These are phyloP conservation scores for Nakaseomyces uthaithaninus DNA, from an alignment of 1,139 yeast genomes.

Conservation along the genomic window DNA sequence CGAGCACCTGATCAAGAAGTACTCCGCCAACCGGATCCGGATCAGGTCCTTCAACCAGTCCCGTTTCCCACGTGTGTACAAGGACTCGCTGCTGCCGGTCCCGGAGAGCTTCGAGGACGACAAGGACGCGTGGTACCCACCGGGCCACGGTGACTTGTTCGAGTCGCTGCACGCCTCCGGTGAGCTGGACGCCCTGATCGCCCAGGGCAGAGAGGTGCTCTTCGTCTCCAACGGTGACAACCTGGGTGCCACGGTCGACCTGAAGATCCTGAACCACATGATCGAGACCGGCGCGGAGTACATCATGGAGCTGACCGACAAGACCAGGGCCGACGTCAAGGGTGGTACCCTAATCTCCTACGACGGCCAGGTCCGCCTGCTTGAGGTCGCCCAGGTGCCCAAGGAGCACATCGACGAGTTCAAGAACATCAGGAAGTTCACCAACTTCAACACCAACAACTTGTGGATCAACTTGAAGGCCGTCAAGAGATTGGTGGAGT, in stretches of 20 bases:
- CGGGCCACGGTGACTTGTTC: conserved; percentile 97
- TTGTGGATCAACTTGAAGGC: conserved; percentile 96
- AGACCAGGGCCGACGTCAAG: conserved; percentile 97
- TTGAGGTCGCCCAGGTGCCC: conserved; percentile 98
- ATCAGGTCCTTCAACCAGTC: conserved; percentile 96
- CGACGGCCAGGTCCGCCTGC: conserved; percentile 86
- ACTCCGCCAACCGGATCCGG: conserved; percentile 92
- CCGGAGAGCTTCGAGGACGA: conserved; percentile 70
- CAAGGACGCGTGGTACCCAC: conserved; percentile 92
- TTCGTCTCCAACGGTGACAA: conserved; percentile 98
- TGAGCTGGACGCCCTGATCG: conserved; percentile 80
- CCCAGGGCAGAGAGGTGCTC: conserved; percentile 88
- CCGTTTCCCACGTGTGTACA: conserved; percentile 88
- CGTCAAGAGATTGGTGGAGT: conserved; percentile 82
- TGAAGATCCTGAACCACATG: conserved; percentile 88
- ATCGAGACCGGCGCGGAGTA: conserved; percentile 85
- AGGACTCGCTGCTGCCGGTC: conserved; percentile 90
- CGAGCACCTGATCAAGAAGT: conserved; percentile 88
- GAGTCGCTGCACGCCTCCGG: conserved; percentile 87
- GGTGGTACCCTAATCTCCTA: conserved; percentile 98
- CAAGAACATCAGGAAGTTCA: conserved; percentile 94
- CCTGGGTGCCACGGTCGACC: conserved; percentile 95
- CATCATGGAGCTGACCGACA: conserved; percentile 96
- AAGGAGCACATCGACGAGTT: conserved; percentile 98
- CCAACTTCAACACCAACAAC: conserved; percentile 95